These are phyloP conservation scores for Trichoderma atrobrunneum DNA, from an alignment of 2,329 filamentous ascomycete genomes.

Conservation along the genomic window DNA sequence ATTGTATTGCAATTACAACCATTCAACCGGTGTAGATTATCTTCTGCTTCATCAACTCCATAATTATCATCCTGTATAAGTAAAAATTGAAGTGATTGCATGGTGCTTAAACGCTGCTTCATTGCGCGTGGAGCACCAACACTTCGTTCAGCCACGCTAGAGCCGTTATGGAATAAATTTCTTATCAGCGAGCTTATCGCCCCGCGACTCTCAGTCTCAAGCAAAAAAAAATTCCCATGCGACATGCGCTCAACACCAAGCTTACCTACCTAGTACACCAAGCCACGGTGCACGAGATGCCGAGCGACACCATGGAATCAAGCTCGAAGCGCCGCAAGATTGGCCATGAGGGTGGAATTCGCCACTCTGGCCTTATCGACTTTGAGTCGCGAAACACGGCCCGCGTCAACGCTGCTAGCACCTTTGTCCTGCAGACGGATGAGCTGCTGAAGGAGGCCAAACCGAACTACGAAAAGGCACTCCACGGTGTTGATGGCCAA, in stretches of 20 bases:
- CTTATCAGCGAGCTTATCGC: constrained; percentile 27
- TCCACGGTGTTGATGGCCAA: constrained; percentile 48
- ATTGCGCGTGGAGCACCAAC: background rate
- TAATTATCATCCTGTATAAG: background rate
- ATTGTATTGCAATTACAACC: background rate
- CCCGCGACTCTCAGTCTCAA: constrained; percentile 20
- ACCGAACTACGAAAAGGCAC: constrained; percentile 49
- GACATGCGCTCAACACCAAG: constrained; percentile 15
- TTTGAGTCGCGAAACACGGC: constrained; percentile 41
- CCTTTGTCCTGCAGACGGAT: constrained; percentile 58
- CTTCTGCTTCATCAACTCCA: background rate
- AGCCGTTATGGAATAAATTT: background rate
- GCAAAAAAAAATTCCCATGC: constrained; percentile 17
- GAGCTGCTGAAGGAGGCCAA: constrained; percentile 56
- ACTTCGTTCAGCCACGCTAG: background rate
- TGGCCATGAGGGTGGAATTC: constrained; percentile 38
- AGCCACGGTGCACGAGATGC: background rate
- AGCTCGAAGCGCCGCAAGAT: constrained; percentile 50
- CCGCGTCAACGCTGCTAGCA: constrained; percentile 47
- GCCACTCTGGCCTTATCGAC: constrained; percentile 38
- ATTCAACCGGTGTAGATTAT: background rate
- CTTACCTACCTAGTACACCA: background rate
- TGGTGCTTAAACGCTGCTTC: background rate
- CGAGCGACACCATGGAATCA: constrained; percentile 40
- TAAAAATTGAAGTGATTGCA: background rate